Conservation (phyloP, 192 early-diverging fungal genomes). For the Podila clonocystis region DNA sequence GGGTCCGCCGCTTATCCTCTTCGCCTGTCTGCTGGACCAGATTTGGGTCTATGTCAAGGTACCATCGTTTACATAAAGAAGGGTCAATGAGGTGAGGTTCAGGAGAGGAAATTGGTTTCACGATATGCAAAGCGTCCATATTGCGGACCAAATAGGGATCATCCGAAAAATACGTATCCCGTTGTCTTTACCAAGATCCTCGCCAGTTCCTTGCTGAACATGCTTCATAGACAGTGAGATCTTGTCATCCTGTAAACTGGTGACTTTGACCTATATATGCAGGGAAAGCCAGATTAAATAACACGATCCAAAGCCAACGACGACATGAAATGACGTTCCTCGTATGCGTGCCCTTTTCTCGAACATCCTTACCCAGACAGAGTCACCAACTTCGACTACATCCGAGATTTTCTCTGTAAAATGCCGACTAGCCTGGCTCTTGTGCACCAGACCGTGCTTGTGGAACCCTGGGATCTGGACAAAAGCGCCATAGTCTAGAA, state of each 20-base stretch:
- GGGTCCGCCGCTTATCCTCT: constrained; percentile 34
- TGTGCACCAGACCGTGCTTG: constrained; percentile 50
- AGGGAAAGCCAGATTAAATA: too few relatives aligned
- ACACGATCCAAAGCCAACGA: too few relatives aligned
- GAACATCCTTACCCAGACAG: constrained; percentile 56
- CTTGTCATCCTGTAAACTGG: constrained; percentile 50
- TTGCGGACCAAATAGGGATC: not conserved
- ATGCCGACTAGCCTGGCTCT: constrained; percentile 47
- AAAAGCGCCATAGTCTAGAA: constrained; percentile 54
- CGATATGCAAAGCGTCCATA: not conserved
- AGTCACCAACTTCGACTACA: constrained; percentile 46
- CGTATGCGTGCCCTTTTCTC: too few relatives aligned
- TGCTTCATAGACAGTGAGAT: constrained; percentile 58
- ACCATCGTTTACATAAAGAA: not conserved
- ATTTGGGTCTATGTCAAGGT: constrained; percentile 30
- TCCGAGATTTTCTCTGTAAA: constrained; percentile 51
- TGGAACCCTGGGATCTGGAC: constrained; percentile 41
- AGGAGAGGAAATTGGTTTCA: constrained; percentile 2
- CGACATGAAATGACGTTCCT: not conserved
- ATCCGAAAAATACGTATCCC: not conserved
- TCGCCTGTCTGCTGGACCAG: constrained; percentile 40
- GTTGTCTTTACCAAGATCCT: constrained; percentile 48
- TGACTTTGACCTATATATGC: constrained; percentile 56
- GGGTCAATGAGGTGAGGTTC: not conserved
- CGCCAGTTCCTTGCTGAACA: constrained; percentile 52